Evolutionary conservation across 768 basidiomycete species (phyloP).

Genomic region (Russula virescens): DNA sequence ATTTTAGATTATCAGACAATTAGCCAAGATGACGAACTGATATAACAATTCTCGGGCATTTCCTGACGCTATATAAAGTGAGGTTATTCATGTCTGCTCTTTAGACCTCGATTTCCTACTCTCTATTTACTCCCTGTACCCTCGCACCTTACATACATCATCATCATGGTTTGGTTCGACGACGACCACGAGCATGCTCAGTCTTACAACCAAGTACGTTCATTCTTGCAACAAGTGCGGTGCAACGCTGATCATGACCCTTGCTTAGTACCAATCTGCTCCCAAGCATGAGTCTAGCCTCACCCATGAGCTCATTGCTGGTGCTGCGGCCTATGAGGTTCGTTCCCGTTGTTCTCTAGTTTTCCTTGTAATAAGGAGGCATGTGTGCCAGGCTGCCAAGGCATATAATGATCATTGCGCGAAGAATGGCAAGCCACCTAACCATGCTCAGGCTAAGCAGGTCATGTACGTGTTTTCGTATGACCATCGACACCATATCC

Average conservation of each 20-base stretch:
- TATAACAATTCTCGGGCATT: too few relatives aligned
- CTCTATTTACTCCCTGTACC: too few relatives aligned
- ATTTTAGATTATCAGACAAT: neutral
- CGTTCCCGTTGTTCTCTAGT: neutral
- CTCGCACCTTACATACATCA: neutral
- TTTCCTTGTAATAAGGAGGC: neutral
- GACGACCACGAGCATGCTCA: neutral
- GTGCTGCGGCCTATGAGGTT: conserved; percentile 60
- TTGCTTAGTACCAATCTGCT: neutral
- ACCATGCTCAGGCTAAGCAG: conserved; percentile 57
- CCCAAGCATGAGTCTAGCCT: conserved; percentile 42
- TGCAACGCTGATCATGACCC: neutral
- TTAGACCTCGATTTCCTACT: neutral
- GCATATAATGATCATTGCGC: conserved; percentile 52
- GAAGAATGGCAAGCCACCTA: conserved; percentile 42
- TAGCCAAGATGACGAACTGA: neutral
- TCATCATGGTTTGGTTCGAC: conserved; percentile 10
- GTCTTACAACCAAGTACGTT: neutral
- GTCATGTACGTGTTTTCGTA: conserved; percentile 33
- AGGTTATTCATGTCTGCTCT: neutral
- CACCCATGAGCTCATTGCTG: conserved; percentile 63
- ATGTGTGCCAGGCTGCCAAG: conserved; percentile 50
- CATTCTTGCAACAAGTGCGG: neutral
- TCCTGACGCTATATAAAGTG: conserved; percentile 4
- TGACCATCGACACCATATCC: neutral